Base-by-base conservation (phyloP, 2,329 filamentous ascomycete genomes). In the Fusarium stilboides region DNA sequence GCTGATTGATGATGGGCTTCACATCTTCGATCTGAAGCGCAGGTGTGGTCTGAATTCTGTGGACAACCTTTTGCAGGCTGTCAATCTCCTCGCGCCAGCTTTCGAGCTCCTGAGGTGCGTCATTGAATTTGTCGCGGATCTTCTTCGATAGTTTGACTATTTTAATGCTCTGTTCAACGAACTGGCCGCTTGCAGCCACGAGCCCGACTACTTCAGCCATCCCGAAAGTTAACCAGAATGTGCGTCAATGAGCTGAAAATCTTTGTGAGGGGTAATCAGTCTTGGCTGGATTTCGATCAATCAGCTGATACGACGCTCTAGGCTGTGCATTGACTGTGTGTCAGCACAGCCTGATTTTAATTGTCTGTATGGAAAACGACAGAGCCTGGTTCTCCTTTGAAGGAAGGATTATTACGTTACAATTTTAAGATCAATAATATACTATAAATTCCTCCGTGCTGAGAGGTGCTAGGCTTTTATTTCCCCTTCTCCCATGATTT, bases 101-200 rank as follows among this genome's bases (percentile, higher is more conserved):
- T 3, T 28, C 9, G 2, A 62, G 42, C 8, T 68, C 53, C 1
- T 22, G 9, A 1, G 57, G 58, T 4, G 51, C 28, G 7, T 54
- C 46, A 6, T 19, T 33, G 24, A 50, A 46, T n/a, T 37, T 50
- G 14, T 53, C 47, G 8, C 19, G 22, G 3, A 54, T 1, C 8
- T 24, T 20, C 8, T 54, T 64, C 3, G 19, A 42, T 13, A 64
- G 8, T 0, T 53, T n/a, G 13, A 28, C 15, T n/a, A 64, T 52
- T 8, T 60, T 64, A 15, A 53, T 42, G 8, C 60, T 64, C 26
- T 64, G 37, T 5, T 59, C 60, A 3, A 57, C 13, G 6, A 64
- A 57, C 24, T 60, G 51, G 3, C 42, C 51, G 2, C n/a, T 17
- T 1, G 60, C 55, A 9, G 42, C 55, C 3, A 60, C 33, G 14